Evolutionary conservation across 2,329 filamentous ascomycete genomes (phyloP).

Genomic region (Pyrenophora graminea): DNA sequence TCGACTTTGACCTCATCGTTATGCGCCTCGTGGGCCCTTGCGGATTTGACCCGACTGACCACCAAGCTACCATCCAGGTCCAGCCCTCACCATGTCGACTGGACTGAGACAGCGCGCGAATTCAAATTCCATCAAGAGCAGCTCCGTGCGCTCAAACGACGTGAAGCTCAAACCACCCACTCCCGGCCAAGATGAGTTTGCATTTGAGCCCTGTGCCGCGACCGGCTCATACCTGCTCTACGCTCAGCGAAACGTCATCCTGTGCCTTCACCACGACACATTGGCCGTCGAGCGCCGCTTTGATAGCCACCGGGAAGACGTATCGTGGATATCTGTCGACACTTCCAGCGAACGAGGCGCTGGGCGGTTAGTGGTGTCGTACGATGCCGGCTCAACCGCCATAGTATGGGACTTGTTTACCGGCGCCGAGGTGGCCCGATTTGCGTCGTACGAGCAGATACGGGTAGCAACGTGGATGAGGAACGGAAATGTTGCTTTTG

Average conservation of each 20-base stretch:
- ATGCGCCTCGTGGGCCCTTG: conserved; percentile 37
- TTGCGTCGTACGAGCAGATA: conserved; percentile 86
- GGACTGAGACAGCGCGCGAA: conserved; percentile 50
- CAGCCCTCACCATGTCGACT: conserved; percentile 49
- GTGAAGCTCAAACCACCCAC: conserved; percentile 48
- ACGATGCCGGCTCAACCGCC: conserved; percentile 85
- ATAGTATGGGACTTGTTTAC: conserved; percentile 97
- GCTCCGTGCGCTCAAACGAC: conserved; percentile 40
- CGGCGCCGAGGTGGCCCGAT: conserved; percentile 87
- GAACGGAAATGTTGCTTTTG: conserved; percentile 95
- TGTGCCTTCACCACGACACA: conserved; percentile 91
- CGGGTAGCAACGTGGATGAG: conserved; percentile 91
- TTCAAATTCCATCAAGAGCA: conserved; percentile 41
- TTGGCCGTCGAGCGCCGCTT: conserved; percentile 87
- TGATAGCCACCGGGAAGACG: conserved; percentile 78
- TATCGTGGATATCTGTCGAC: conserved; percentile 84
- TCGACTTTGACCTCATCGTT: conserved; percentile 31
- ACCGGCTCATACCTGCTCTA: conserved; percentile 91
- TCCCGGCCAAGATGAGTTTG: conserved; percentile 51
- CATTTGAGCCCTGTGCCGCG: conserved; percentile 85
- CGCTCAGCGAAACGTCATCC: conserved; percentile 76
- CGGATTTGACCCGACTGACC: conserved; percentile 37
- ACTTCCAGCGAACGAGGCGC: conserved; percentile 86
- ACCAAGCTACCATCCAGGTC: conserved; percentile 28
- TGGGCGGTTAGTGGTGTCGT: conserved; percentile 87